Percentiles rank a stretch among this genome's conserved stretches.
phyloP scores from a whole-genome alignment of 495 filamentous ascomycete species.

The Penicillium manginii region DNA sequence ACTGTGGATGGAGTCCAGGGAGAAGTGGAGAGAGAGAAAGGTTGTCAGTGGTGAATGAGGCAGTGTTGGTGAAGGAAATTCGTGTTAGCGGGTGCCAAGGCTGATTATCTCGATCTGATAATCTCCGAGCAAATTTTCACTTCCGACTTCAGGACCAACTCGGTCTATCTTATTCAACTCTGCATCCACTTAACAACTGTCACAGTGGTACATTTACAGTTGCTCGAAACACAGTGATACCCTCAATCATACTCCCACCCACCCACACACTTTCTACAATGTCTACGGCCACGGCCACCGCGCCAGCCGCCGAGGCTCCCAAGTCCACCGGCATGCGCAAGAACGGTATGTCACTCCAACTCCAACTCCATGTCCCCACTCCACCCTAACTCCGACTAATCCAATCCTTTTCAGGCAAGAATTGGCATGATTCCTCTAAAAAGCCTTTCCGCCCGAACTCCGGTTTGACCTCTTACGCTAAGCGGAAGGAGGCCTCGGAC shows the following conservation, averaged over 20 bases:
- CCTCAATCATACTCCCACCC: not conserved
- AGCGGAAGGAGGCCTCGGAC: slow-evolving; percentile 67
- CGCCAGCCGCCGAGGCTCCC: slow-evolving; percentile 18
- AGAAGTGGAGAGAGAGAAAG: slow-evolving; percentile 13
- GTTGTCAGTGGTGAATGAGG: slow-evolving; percentile 18
- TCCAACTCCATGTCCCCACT: slow-evolving; percentile 14
- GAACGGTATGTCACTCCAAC: slow-evolving; percentile 40
- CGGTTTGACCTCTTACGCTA: slow-evolving; percentile 75
- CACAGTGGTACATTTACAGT: no score
- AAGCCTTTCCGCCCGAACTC: slow-evolving; percentile 84
- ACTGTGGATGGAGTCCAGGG: slow-evolving; percentile 9
- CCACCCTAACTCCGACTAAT: slow-evolving; percentile 20
- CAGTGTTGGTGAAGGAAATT: slow-evolving; percentile 26
- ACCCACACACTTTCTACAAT: not conserved
- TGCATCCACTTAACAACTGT: no score
- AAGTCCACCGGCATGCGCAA: slow-evolving; percentile 47
- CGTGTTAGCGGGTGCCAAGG: slow-evolving; percentile 31
- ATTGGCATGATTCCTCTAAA: slow-evolving; percentile 81
- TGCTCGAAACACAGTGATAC: slow-evolving; percentile 27
- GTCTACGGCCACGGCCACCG: not conserved
- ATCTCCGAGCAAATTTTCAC: slow-evolving; percentile 29
- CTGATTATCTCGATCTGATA: slow-evolving; percentile 37
- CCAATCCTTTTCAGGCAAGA: slow-evolving; percentile 69
- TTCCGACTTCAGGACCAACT: no score
- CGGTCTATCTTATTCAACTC: no score